Conservation (phyloP, 2,329 filamentous ascomycete genomes). For the Colletotrichum plurivorum region DNA sequence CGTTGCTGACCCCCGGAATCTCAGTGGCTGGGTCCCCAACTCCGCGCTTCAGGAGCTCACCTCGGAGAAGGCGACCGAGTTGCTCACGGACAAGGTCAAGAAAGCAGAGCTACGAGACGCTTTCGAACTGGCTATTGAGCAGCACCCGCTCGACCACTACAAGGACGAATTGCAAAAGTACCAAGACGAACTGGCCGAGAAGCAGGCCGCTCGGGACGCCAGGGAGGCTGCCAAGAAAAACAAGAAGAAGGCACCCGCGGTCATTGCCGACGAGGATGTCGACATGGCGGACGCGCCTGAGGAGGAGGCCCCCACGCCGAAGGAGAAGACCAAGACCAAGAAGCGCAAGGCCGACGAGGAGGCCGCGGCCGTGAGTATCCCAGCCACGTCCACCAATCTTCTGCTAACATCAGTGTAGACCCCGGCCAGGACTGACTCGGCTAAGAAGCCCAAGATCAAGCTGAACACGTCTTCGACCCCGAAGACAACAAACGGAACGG, state of each 20-base stretch:
- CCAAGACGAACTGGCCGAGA: constrained; percentile 75
- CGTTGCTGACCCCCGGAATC: constrained; percentile 16
- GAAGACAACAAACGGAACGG: constrained; percentile 76
- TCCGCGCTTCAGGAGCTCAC: constrained; percentile 85
- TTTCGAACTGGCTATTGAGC: constrained; percentile 84
- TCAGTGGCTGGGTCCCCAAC: constrained; percentile 92
- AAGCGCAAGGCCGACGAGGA: constrained; percentile 93
- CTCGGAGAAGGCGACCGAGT: constrained; percentile 77
- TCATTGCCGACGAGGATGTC: constrained; percentile 69
- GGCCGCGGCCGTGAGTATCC: constrained; percentile 64
- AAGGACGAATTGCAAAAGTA: constrained; percentile 83
- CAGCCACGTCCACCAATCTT: background rate
- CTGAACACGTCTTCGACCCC: constrained; percentile 75
- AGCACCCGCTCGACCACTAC: constrained; percentile 84
- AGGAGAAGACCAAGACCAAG: constrained; percentile 80
- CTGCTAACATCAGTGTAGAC: constrained; percentile 54
- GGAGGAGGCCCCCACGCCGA: constrained; percentile 70
- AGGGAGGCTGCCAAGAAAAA: constrained; percentile 64
- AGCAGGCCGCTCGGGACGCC: constrained; percentile 64
- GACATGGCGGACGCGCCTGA: constrained; percentile 73
- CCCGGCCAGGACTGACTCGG: constrained; percentile 71
- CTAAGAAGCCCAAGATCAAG: constrained; percentile 79
- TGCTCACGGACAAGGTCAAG: constrained; percentile 81
- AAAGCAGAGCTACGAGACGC: constrained; percentile 82
- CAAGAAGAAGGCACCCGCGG: constrained; percentile 63